These are phyloP conservation scores for Pythium dissimile DNA, from an alignment of 352 stramenopile species.

Conservation along the genomic window DNA sequence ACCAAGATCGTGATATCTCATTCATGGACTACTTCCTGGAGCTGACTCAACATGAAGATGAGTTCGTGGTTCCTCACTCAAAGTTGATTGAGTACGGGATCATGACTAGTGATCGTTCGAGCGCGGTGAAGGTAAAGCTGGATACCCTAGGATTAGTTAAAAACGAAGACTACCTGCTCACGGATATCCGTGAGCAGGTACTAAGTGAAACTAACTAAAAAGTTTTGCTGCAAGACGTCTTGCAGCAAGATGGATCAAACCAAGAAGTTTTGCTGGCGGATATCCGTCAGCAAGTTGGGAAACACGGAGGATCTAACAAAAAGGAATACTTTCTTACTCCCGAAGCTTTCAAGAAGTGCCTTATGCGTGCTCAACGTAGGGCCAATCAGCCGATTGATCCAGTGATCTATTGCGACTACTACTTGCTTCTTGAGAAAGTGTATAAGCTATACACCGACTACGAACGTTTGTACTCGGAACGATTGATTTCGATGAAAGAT, in stretches of 20 bases:
- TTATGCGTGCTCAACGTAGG: neutral
- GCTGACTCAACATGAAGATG: neutral
- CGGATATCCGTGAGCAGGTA: neutral
- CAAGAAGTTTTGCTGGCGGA: too few relatives aligned
- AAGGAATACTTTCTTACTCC: neutral
- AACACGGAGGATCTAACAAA: neutral
- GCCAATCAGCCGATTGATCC: neutral
- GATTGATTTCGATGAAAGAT: conserved; percentile 1
- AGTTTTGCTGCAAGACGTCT: too few relatives aligned
- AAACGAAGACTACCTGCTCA: neutral
- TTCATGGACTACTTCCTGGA: neutral
- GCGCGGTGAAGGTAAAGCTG: neutral
- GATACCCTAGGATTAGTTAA: neutral
- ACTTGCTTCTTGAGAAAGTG: neutral
- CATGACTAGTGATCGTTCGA: neutral
- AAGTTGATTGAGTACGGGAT: neutral
- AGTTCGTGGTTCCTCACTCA: neutral
- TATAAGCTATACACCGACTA: neutral
- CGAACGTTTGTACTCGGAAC: neutral
- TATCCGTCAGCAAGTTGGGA: too few relatives aligned
- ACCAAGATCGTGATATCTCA: neutral
- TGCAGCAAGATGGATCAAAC: too few relatives aligned
- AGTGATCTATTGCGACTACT: conserved; percentile 1
- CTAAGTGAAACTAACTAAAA: too few relatives aligned
- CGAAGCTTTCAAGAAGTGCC: neutral